Evolutionary conservation across 176 grass and related monocot species (phyloP).

Genomic region (Carex scoparia): DNA sequence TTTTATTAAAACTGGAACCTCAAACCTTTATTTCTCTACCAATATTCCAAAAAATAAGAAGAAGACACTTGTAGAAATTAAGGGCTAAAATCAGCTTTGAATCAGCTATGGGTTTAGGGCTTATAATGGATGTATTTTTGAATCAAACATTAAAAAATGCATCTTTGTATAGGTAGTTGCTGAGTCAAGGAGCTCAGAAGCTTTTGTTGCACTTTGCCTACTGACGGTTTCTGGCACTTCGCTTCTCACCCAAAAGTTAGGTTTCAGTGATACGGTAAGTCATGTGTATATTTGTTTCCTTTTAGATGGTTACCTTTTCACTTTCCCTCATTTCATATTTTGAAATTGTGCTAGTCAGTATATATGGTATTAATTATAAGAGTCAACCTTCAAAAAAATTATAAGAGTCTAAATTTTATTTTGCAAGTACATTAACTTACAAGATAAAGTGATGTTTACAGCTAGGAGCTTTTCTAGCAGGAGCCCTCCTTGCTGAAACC

Average conservation of each 20-base stretch:
- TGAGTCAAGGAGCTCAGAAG: conserved; percentile 96
- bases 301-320: background rate
- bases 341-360: background rate
- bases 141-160: background rate
- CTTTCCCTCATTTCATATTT: background rate
- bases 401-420: background rate
- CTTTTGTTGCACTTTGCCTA: conserved; percentile 96
- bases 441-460: conserved; percentile 21
- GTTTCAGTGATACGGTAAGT: conserved; percentile 95
- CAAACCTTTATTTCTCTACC: background rate
- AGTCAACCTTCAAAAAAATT: background rate
- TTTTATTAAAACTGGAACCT: background rate
- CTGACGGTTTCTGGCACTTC: conserved; percentile 92
- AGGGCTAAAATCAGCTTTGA: background rate
- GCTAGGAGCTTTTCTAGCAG: conserved; percentile 98
- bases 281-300: conserved; percentile 12
- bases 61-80: background rate
- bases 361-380: background rate
- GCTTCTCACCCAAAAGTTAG: conserved; percentile 88
- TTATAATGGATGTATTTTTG: background rate
- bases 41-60: background rate
- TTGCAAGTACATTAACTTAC: background rate
- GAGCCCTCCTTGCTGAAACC: conserved; percentile 96
- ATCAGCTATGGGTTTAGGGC: conserved; percentile 15
- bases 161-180: conserved; percentile 69